These are phyloP conservation scores for Sistotremastrum suecicum DNA, from an alignment of 768 basidiomycete species.

Conservation along the genomic window DNA sequence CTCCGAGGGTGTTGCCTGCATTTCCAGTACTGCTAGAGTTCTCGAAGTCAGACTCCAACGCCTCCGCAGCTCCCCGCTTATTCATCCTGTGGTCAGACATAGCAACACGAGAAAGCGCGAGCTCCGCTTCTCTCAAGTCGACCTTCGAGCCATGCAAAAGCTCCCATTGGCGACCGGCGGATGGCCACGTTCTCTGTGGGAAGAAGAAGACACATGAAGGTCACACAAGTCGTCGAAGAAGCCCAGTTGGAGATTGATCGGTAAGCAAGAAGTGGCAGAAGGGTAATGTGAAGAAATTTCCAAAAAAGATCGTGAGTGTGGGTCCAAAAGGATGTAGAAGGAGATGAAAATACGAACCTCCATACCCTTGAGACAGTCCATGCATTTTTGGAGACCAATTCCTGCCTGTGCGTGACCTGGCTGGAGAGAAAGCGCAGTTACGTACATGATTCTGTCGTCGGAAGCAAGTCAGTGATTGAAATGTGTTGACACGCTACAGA, in stretches of 20 bases:
- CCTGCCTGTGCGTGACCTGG: conserved; percentile 58
- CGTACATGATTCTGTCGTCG: neutral
- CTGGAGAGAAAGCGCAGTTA: conserved; percentile 14
- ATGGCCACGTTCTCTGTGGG: conserved; percentile 41
- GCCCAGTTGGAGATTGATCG: too few species aligned
- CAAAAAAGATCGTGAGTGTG: too few species aligned
- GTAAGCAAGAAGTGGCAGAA: too few species aligned
- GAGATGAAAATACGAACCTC: conserved; percentile 19
- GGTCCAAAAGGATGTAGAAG: too few species aligned
- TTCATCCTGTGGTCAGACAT: too few species aligned
- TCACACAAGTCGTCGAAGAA: too few species aligned
- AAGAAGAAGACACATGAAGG: neutral
- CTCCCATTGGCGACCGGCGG: conserved; percentile 58
- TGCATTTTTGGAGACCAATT: conserved; percentile 48
- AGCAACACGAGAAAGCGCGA: too few species aligned
- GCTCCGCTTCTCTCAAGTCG: conserved; percentile 5
- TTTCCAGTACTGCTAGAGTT: too few species aligned
- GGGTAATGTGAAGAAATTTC: too few species aligned
- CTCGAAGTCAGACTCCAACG: too few species aligned
- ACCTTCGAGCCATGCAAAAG: conserved; percentile 53
- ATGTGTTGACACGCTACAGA: neutral
- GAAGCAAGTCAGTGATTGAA: conserved; percentile 1
- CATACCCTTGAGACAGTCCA: conserved; percentile 53
- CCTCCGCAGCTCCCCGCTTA: too few species aligned
- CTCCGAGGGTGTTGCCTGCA: too few species aligned